A percentile compares a stretch with the other conserved stretches of the same genome.
Conservation (phyloP, 805 yeast species). For the Saccharomyces paradoxus region DNA sequence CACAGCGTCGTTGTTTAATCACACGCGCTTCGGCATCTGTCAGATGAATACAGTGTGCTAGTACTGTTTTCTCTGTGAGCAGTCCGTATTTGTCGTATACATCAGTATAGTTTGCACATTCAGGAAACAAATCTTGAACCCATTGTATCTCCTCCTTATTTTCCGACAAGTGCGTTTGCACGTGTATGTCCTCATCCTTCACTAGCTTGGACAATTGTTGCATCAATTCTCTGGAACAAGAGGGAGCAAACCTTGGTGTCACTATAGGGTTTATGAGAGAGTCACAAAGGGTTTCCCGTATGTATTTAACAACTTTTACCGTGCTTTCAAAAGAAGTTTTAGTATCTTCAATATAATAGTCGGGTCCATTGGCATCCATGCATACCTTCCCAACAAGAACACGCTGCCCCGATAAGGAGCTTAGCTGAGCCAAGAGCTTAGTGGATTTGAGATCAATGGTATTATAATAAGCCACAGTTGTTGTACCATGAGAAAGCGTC, state of each 20-base stretch:
- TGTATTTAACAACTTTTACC: constrained; percentile 46
- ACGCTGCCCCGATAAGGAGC: constrained; percentile 65
- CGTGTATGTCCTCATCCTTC: constrained; percentile 44
- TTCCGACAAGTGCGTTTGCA: constrained; percentile 90
- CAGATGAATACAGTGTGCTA: constrained; percentile 87
- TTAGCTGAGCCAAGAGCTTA: constrained; percentile 63
- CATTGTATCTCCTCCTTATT: constrained; percentile 65
- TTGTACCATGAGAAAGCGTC: constrained; percentile 76
- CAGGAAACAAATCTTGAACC: constrained; percentile 68
- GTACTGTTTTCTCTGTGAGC: constrained; percentile 55
- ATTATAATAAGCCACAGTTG: constrained; percentile 86
- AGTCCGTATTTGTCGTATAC: constrained; percentile 64
- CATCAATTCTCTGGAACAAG: constrained; percentile 62
- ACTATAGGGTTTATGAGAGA: constrained; percentile 61
- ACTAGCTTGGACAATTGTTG: constrained; percentile 53
- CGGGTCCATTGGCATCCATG: constrained; percentile 80
- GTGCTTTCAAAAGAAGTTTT: constrained; percentile 51
- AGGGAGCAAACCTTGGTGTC: constrained; percentile 92
- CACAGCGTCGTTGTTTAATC: constrained; percentile 47
- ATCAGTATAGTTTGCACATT: constrained; percentile 56
- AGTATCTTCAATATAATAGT: constrained; percentile 52
- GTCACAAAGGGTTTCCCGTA: constrained; percentile 44
- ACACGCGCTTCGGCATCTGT: constrained; percentile 53
- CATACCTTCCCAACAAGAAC: constrained; percentile 91
- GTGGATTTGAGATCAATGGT: constrained; percentile 77